Base-by-base conservation (phyloP, 2,329 filamentous ascomycete genomes). In the Claviceps purpurea region DNA sequence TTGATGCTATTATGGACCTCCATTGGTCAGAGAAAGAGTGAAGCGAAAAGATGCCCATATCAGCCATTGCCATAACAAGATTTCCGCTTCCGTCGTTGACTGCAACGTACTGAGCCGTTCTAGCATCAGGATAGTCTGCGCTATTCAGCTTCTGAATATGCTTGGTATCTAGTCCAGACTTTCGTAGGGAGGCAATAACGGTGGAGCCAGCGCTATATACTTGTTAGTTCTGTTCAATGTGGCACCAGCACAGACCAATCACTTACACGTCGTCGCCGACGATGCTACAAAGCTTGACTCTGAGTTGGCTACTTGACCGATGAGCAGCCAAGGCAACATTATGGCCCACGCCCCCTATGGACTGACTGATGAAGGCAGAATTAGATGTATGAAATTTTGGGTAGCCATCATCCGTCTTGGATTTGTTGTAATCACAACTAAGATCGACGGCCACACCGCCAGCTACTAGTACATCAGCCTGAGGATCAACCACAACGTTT, bases 391-490 rank as follows among this genome's bases (percentile, higher is more conserved):
- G 79, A 40, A 83, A 72, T 49, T 76, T 70, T 5, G 82, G 76
- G 4, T 68, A 64, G 5, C 51, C 52, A 22, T 64, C 59, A 8
- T 60, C 62, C 2, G 61, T 52, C 41, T 59, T 63, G 42, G 59
- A 51, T 20, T 57, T 54, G 16, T 58, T 55, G 57, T 84, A 93
- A 65, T 96, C 86, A 71, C 91, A 96, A 57, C 84, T 85, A 39
- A 93, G 73, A 66, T 97, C 91, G 56, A 95, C 75, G 16, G 91
- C 91, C 34, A 97, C 78, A 13, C 89, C 89, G n/a, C 90, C 91
- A 50, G 89, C 87, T 44, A 96, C 88, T 30, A 96, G 70, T n/a
- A 96, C 76, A 57, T 90, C 82, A 50, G 75, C 72, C 56, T 64
- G 64, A 56, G 55, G 56, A 14, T 53, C 50, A n/a, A 47, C 52